Evolutionary conservation across 257 asterid species (phyloP).

Genomic region (Nicotiana knightiana): DNA sequence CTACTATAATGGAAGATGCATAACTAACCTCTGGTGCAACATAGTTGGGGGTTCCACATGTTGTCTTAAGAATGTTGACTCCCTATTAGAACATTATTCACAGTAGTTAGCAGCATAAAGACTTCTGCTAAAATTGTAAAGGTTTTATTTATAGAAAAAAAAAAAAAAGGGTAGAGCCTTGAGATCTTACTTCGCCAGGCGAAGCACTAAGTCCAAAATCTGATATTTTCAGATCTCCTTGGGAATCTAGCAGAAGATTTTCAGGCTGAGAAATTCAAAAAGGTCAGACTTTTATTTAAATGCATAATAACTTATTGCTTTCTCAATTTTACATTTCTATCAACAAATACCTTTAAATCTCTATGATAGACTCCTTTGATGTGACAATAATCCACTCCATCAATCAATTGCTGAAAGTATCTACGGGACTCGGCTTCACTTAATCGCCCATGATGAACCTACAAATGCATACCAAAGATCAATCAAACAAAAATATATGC

Average conservation of each 20-base stretch:
- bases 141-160: neutral
- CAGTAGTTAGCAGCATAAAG: conserved; percentile 24
- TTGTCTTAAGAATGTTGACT: conserved; percentile 79
- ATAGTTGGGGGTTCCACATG: conserved; percentile 98
- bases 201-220: conserved; percentile 97
- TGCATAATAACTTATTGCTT: neutral
- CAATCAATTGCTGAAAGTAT: conserved; percentile 96
- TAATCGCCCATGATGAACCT: conserved; percentile 94
- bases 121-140: neutral
- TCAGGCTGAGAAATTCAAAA: conserved; percentile 69
- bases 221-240: conserved; percentile 88
- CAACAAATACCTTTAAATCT: conserved; percentile 73
- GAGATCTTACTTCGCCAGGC: conserved; percentile 65
- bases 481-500: neutral
- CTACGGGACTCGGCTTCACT: conserved; percentile 93
- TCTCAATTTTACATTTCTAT: neutral
- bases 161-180: neutral
- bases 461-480: conserved; percentile 9
- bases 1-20: neutral
- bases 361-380: conserved; percentile 91
- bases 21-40: conserved; percentile 93
- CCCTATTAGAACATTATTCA: conserved; percentile 44
- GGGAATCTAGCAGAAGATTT: conserved; percentile 89
- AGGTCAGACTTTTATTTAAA: conserved; percentile 10
- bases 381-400: conserved; percentile 97